A percentile compares a stretch with the other conserved stretches of the same genome.
Conservation (phyloP, 2,329 filamentous ascomycete genomes). For the Penicillium sp. region DNA sequence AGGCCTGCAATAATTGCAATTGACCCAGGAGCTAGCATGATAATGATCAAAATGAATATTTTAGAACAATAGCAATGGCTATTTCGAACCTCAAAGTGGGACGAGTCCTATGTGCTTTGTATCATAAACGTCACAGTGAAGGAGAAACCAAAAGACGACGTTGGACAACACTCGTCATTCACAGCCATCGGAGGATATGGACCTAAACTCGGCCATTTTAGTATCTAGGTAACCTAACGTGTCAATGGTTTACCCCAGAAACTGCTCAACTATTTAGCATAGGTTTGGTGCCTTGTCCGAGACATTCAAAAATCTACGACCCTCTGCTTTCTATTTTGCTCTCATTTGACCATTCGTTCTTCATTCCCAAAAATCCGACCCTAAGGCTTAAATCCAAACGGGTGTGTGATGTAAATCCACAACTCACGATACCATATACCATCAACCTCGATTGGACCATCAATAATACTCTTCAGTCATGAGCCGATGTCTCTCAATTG, state of each 20-base stretch:
- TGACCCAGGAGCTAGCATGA: background rate
- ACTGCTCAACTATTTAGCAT: background rate
- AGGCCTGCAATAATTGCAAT: background rate
- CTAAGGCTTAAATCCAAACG: background rate
- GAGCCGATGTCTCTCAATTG: background rate
- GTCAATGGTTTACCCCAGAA: background rate
- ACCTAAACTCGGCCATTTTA: background rate
- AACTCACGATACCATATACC: background rate
- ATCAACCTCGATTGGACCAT: background rate
- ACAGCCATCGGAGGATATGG: slow-evolving; percentile 2
- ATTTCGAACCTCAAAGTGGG: background rate
- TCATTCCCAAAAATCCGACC: too few relatives aligned
- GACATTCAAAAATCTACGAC: background rate
- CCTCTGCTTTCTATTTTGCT: background rate
- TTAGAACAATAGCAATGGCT: background rate
- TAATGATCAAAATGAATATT: too few relatives aligned
- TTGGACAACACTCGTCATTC: background rate
- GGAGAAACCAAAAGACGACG: background rate
- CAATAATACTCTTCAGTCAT: background rate
- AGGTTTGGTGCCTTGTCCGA: background rate
- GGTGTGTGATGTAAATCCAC: background rate
- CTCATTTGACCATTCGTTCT: background rate
- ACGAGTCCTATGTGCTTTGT: background rate
- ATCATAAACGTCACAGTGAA: background rate
- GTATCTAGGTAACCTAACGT: background rate